Conservation (phyloP, 371 early-diverging fungal genomes). For the Massospora cicadina region DNA sequence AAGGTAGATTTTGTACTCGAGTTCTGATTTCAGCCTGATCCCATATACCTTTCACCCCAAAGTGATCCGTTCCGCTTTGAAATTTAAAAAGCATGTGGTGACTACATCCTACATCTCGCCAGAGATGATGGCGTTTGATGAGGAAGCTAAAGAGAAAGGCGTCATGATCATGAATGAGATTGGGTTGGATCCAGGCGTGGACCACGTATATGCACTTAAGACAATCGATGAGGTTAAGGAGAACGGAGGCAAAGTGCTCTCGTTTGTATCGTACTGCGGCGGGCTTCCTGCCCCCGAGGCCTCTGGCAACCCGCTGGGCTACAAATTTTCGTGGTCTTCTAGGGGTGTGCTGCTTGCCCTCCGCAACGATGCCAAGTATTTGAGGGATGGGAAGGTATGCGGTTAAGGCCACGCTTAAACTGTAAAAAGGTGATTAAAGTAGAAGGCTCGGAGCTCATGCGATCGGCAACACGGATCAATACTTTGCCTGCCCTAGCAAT, state of each 20-base stretch:
- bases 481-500: constrained; percentile 69
- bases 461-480: constrained; percentile 34
- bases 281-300: constrained; percentile 81
- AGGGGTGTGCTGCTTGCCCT: constrained; percentile 72
- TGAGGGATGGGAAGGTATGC: constrained; percentile 44
- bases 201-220: constrained; percentile 94
- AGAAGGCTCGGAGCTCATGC: constrained; percentile 55
- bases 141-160: constrained; percentile 56
- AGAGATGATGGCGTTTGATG: constrained; percentile 64
- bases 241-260: constrained; percentile 46
- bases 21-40: constrained; percentile 40
- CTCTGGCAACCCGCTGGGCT: constrained; percentile 69
- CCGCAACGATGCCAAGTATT: constrained; percentile 62
- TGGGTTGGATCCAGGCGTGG: constrained; percentile 95
- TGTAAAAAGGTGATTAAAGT: constrained; percentile 10
- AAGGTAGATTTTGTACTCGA: constrained; percentile 25
- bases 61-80: constrained; percentile 64
- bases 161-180: constrained; percentile 91
- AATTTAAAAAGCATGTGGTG: constrained; percentile 79
- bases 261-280: constrained; percentile 79
- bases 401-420: constrained; percentile 10
- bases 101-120: constrained; percentile 91
- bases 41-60: constrained; percentile 84
- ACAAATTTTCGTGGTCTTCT: constrained; percentile 83
- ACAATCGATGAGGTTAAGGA: constrained; percentile 72